phyloP scores from a whole-genome alignment of 1,284 basidiomycete genomes.

The Naganishia liquefaciens region DNA sequence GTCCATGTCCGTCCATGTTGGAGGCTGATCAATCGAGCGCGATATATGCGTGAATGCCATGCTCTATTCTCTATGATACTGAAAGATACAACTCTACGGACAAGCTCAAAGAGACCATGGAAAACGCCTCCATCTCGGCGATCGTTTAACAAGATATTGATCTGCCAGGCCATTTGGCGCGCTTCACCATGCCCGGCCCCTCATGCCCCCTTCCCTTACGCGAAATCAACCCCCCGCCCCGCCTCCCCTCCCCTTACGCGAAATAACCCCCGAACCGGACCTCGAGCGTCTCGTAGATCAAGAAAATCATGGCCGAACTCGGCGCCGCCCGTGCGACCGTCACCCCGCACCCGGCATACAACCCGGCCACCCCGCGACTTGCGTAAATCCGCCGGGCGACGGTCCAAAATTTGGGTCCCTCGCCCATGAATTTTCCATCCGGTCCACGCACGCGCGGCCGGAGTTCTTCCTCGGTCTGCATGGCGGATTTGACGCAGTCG shows the following conservation, averaged over 20 bases:
- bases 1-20: too few relatives aligned
- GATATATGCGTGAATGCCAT: background rate
- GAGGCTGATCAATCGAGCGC: background rate
- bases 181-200: too few relatives aligned
- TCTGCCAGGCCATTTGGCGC: too few relatives aligned
- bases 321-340: slow-evolving; percentile 85
- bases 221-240: background rate
- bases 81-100: background rate
- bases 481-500: slow-evolving; percentile 89
- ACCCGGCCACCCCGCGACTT: slow-evolving; percentile 73
- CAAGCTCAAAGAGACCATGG: background rate
- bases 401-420: slow-evolving; percentile 62
- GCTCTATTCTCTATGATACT: slow-evolving; percentile 4
- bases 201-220: too few relatives aligned
- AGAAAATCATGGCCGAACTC: slow-evolving; percentile 86
- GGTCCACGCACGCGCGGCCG: slow-evolving; percentile 35
- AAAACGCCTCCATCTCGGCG: too few relatives aligned
- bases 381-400: slow-evolving; percentile 75
- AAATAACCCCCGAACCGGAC: slow-evolving; percentile 45
- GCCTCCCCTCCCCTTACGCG: background rate
- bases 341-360: slow-evolving; percentile 95
- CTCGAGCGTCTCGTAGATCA: slow-evolving; percentile 77
- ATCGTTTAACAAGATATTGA: too few relatives aligned
- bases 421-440: slow-evolving; percentile 31
- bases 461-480: slow-evolving; percentile 92